Percentiles rank a stretch among this genome's conserved stretches.
These are phyloP conservation scores for Sporothrix humicola DNA, from an alignment of 2,329 filamentous ascomycete species.

Conservation along the genomic window DNA sequence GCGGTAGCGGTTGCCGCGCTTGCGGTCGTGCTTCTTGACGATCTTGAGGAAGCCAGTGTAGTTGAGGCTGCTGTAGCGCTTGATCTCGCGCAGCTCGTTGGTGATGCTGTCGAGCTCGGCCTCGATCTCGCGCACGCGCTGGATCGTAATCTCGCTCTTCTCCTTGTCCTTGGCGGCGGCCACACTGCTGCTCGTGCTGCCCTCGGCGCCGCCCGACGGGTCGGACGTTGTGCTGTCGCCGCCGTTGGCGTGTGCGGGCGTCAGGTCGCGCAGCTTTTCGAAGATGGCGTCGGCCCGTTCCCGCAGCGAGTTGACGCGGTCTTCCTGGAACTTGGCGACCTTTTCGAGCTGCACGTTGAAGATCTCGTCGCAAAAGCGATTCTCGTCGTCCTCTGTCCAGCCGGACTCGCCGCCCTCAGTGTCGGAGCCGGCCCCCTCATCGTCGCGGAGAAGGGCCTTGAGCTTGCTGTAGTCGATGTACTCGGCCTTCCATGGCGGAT, in stretches of 20 bases:
- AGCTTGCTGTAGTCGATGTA: slow-evolving; percentile 97
- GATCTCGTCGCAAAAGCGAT: slow-evolving; percentile 90
- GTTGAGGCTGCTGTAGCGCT: slow-evolving; percentile 94
- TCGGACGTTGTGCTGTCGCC: slow-evolving; percentile 20
- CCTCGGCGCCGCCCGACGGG: slow-evolving; percentile 1
- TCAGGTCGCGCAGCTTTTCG: slow-evolving; percentile 79
- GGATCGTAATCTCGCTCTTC: slow-evolving; percentile 55
- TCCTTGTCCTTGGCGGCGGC: slow-evolving; percentile 34
- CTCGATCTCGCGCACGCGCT: slow-evolving; percentile 72
- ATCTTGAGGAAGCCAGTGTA: slow-evolving; percentile 98
- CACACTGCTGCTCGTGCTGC: slow-evolving; percentile 49
- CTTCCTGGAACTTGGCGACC: slow-evolving; percentile 85
- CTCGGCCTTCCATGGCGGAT: slow-evolving; percentile 86
- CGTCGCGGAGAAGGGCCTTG: slow-evolving; percentile 85
- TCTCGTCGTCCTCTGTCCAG: slow-evolving; percentile 96
- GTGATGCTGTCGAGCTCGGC: slow-evolving; percentile 84
- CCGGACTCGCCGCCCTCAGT: slow-evolving; percentile 47
- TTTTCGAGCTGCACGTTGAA: slow-evolving; percentile 95
- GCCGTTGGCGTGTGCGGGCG: slow-evolving; percentile 67
- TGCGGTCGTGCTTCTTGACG: slow-evolving; percentile 98
- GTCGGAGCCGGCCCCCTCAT: slow-evolving; percentile 64
- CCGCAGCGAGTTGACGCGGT: slow-evolving; percentile 68
- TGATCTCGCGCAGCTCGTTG: slow-evolving; percentile 88
- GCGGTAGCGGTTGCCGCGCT: slow-evolving; percentile 82
- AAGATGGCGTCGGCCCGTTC: slow-evolving; percentile 61